Conservation (phyloP, 2,329 filamentous ascomycete species). For the Beauveria caledonica region DNA sequence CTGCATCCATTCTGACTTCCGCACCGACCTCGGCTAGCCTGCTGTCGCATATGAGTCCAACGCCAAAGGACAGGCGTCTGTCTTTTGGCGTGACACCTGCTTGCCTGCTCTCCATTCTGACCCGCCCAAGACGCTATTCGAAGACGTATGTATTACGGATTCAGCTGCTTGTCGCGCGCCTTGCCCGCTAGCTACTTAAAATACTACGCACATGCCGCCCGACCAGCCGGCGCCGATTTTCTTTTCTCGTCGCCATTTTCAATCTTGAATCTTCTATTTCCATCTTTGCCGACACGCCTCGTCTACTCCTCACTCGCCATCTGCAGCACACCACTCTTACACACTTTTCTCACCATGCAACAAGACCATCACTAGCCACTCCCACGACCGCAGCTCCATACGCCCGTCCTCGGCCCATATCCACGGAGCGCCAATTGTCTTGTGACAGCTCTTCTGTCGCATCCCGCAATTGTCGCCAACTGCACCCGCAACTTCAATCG, state of each 20-base stretch:
- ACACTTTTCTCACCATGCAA: neutral
- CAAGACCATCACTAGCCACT: neutral
- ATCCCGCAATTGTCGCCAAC: neutral
- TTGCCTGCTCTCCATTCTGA: neutral
- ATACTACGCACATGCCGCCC: slow-evolving; percentile 5
- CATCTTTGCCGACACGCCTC: neutral
- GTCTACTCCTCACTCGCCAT: neutral
- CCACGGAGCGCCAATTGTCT: neutral
- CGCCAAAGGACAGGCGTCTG: too few species aligned
- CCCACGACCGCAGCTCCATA: neutral
- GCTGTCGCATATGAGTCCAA: too few species aligned
- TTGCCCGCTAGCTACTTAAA: slow-evolving; percentile 2
- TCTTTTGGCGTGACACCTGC: too few species aligned
- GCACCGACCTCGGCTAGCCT: neutral
- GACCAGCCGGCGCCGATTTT: neutral
- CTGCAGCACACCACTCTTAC: neutral
- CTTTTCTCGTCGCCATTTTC: neutral
- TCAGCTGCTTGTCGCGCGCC: neutral
- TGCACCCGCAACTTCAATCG: too few species aligned
- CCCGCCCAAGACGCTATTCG: slow-evolving; percentile 1
- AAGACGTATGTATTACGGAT: too few species aligned
- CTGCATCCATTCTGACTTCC: neutral
- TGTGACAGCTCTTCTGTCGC: neutral
- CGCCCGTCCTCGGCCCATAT: neutral
- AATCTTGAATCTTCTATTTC: neutral